Percentiles rank a stretch among this genome's conserved stretches.
Evolutionary conservation across 768 basidiomycete species (phyloP).

Genomic region (Terana coerulea): DNA sequence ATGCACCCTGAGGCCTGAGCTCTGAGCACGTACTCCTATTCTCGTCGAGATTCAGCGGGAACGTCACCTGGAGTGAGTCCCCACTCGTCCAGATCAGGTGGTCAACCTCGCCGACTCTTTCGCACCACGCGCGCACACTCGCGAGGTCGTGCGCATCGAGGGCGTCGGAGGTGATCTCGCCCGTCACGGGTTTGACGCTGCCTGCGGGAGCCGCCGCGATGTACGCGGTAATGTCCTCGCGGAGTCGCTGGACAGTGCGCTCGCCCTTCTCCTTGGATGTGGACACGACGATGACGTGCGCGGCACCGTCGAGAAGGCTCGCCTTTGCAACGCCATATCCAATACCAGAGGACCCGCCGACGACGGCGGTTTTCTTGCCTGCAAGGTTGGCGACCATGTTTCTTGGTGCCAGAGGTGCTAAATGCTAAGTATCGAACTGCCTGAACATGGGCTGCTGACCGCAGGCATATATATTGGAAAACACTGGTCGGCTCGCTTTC

Average conservation of each 20-base stretch:
- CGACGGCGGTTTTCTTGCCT: slow-evolving; percentile 4
- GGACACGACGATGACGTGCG: slow-evolving; percentile 5
- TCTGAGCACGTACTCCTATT: background rate
- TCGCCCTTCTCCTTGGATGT: background rate
- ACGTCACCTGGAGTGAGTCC: background rate
- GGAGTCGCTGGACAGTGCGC: background rate
- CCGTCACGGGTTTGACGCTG: background rate
- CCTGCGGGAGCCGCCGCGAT: background rate
- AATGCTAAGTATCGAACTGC: too few species aligned
- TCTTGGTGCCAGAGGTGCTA: too few species aligned
- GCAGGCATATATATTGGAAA: too few species aligned
- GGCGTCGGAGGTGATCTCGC: background rate
- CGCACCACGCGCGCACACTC: background rate
- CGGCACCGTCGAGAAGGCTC: background rate
- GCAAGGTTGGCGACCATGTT: slow-evolving; percentile 1
- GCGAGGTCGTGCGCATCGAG: slow-evolving; percentile 3
- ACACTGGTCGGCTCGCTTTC: too few species aligned
- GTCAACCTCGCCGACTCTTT: slow-evolving; percentile 9
- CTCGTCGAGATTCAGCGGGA: background rate
- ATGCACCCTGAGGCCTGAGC: too few species aligned
- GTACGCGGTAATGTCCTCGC: background rate
- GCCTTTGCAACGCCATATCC: slow-evolving; percentile 6
- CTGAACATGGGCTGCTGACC: too few species aligned
- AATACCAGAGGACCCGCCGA: slow-evolving; percentile 3
- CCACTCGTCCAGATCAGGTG: slow-evolving; percentile 6